Evolutionary conservation across 1,284 basidiomycete genomes (phyloP).

Genomic region (Amylostereum chailletii): DNA sequence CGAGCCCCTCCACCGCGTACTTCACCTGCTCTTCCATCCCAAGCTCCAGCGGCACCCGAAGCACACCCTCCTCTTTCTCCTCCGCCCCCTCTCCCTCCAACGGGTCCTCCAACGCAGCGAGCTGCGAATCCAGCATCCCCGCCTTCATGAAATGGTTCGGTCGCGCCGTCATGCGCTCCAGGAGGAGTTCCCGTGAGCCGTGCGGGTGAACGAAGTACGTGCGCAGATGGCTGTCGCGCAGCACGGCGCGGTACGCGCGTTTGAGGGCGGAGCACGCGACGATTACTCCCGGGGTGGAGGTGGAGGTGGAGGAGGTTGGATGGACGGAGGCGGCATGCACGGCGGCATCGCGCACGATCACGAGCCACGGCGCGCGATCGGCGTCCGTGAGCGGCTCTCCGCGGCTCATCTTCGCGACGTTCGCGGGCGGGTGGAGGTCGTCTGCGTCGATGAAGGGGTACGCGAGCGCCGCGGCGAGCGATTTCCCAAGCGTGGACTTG

Average conservation of each 20-base stretch:
- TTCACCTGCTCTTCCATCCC: conserved; percentile 51
- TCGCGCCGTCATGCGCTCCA: conserved; percentile 64
- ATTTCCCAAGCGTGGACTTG: conserved; percentile 79
- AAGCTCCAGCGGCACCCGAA: conserved; percentile 53
- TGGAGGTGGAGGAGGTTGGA: neutral
- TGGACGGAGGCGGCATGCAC: conserved; percentile 22
- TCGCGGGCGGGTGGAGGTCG: conserved; percentile 74
- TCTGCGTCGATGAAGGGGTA: conserved; percentile 88
- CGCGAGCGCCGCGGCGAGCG: conserved; percentile 50
- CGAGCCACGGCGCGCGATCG: conserved; percentile 86
- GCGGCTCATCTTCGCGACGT: conserved; percentile 83
- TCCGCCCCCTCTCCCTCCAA: conserved; percentile 21
- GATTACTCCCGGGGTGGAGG: conserved; percentile 45
- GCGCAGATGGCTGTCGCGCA: conserved; percentile 52
- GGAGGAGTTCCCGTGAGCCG: conserved; percentile 55
- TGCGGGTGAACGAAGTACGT: conserved; percentile 83
- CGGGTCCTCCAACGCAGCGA: conserved; percentile 74
- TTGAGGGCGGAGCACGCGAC: conserved; percentile 88
- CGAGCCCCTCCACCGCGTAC: conserved; percentile 28
- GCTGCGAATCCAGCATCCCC: conserved; percentile 80
- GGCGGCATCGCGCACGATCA: conserved; percentile 60
- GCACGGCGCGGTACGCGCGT: conserved; percentile 70
- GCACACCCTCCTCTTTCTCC: conserved; percentile 50
- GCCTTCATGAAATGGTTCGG: conserved; percentile 87
- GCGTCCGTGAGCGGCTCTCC: conserved; percentile 76